A percentile compares a stretch with the other conserved stretches of the same genome.
Conservation (phyloP, 352 stramenopile genomes). For the Globisporangium okanoganense region DNA sequence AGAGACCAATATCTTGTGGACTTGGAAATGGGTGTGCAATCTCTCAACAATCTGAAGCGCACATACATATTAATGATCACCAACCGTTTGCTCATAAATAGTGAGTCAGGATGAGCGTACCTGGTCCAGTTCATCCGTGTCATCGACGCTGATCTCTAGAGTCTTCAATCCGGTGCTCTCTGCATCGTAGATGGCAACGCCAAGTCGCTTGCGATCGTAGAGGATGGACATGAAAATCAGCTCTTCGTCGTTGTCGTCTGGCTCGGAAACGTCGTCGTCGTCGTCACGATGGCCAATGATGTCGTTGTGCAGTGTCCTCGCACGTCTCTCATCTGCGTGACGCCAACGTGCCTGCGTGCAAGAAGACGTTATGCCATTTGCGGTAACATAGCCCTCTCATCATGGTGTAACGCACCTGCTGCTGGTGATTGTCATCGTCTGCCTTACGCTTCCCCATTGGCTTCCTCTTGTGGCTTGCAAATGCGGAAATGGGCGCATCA, state of each 20-base stretch:
- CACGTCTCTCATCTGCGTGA: neutral
- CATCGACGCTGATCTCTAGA: slow-evolving; percentile 41
- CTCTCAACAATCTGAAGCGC: slow-evolving; percentile 43
- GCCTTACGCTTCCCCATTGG: slow-evolving; percentile 17
- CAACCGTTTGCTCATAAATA: neutral
- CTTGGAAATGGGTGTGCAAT: slow-evolving; percentile 67
- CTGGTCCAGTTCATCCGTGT: slow-evolving; percentile 40
- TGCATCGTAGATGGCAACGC: slow-evolving; percentile 74
- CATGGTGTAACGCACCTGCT: neutral
- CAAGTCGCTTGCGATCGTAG: slow-evolving; percentile 59
- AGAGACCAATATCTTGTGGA: slow-evolving; percentile 63
- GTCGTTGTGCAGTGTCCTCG: neutral
- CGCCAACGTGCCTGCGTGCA: neutral
- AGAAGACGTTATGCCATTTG: neutral
- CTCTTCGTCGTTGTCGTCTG: slow-evolving; percentile 39
- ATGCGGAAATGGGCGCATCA: slow-evolving; percentile 12
- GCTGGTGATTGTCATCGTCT: neutral
- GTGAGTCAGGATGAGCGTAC: slow-evolving; percentile 18
- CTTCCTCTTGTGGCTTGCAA: neutral
- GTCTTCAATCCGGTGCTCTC: slow-evolving; percentile 62
- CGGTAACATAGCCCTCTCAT: slow-evolving; percentile 15
- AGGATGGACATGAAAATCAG: slow-evolving; percentile 70
- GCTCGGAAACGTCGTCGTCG: slow-evolving; percentile 5
- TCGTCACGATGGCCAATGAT: neutral
- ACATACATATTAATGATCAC: neutral